A percentile compares a stretch with the other conserved stretches of the same genome.
Conservation (phyloP, 2,329 filamentous ascomycete genomes). For the Pyrenochaeta sp. region DNA sequence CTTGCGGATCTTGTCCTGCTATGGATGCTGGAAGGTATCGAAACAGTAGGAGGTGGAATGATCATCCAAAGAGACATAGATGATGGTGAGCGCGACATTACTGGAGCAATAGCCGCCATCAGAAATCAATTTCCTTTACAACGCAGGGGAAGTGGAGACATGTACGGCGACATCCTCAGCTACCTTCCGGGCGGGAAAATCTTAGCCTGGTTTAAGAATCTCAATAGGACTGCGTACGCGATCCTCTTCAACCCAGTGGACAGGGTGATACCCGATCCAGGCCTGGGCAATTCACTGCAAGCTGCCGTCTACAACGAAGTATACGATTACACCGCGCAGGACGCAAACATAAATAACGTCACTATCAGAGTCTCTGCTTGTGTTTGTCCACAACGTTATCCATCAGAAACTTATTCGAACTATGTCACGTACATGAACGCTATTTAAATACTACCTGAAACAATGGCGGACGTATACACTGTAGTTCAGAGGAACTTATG, state of each 20-base stretch:
- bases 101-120: background rate
- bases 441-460: background rate
- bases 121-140: background rate
- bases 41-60: background rate
- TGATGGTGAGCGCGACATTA: background rate
- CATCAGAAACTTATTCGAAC: background rate
- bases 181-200: background rate
- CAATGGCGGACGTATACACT: background rate
- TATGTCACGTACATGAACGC: background rate
- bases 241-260: background rate
- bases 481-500: background rate
- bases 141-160: background rate
- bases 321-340: background rate
- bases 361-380: background rate
- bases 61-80: background rate
- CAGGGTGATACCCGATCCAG: background rate
- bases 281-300: background rate
- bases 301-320: background rate
- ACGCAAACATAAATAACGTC: background rate
- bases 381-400: background rate
- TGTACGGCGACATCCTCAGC: background rate
- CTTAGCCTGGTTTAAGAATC: background rate
- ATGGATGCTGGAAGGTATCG: background rate
- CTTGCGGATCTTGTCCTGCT: background rate
- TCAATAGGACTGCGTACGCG: background rate